A percentile compares a stretch with the other conserved stretches of the same genome.
These are phyloP conservation scores for Eucalyptus curtisii DNA, from an alignment of 345 rosid species.

Conservation along the genomic window DNA sequence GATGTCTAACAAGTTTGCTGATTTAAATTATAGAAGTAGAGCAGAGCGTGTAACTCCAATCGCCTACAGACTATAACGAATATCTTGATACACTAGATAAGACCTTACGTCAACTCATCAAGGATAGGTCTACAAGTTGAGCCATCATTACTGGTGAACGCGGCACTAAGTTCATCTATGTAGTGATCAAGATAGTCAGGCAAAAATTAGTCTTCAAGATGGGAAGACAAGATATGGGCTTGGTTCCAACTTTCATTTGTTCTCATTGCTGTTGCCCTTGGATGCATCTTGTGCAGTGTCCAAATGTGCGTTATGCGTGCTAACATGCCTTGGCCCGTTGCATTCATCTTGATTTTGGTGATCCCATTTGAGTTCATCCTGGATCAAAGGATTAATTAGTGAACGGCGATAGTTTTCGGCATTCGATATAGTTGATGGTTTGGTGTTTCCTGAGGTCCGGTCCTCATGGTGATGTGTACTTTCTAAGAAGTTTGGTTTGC, in stretches of 20 bases:
- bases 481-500: too few relatives aligned
- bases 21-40: fast-evolving
- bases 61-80: fast-evolving
- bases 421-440: fast-evolving
- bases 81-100: fast-evolving
- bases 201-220: fast-evolving
- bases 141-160: fast-evolving
- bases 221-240: background rate
- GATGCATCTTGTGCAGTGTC: too few relatives aligned
- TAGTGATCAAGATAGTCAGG: fast-evolving
- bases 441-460: too few relatives aligned
- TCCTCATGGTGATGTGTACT: too few relatives aligned
- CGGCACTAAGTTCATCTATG: too few relatives aligned
- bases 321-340: too few relatives aligned
- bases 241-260: fast-evolving
- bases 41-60: fast-evolving
- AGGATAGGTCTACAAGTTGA: too few relatives aligned
- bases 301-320: too few relatives aligned
- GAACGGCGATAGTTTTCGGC: fast-evolving
- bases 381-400: too few relatives aligned
- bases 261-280: too few relatives aligned
- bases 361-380: too few relatives aligned
- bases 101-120: fast-evolving
- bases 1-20: fast-evolving
- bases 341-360: too few relatives aligned